Evolutionary conservation across 805 yeast genomes (phyloP), one percentile per base, ranked within the genome.

Genomic region (Ogataea angusta): DNA sequence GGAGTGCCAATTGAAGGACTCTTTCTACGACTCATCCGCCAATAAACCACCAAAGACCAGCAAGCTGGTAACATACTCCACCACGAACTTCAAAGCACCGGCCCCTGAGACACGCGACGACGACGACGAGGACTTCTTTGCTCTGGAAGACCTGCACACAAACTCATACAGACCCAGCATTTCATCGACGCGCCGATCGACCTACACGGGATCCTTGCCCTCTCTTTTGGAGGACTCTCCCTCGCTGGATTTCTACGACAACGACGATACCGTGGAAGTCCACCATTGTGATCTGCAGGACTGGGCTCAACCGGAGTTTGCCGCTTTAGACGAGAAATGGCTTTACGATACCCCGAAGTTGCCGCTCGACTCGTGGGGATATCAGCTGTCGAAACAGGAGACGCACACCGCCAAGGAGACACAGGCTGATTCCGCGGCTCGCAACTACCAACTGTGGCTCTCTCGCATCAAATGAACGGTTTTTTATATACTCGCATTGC

Each of bases 111-210:
- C 30, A 14, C 21, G 10, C 8, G 17, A 34, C 5, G 42, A 46
- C 6, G 52, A 46, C 3, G 52, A 47, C 10, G 53, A 46, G 18
- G 51, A 43, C 29, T 43, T 52, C 16, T 53, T 55, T 36, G 43
- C 42, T 18, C 38, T 53, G 9, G 59, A 56, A 30, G 57, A 52
- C 24, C 36, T 49, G 7, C 54, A 49, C 14, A 51, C 52, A 13
- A 36, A 44, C 34, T 45, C 50, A 2, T 54, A 53, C 41, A 36
- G 34, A 15, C 16, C 40, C 5, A 18, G 33, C 13, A 15, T 30
- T 10, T 13, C 37, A 4, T 33, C 45, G 27, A 30, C 47, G 35
- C 50, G 52, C 21, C 45, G 42, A 31, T 48, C 54, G 29, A 42
- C 39, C 8, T 40, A 48, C 18, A 14, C 44, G 6, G 40, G 41